Base-by-base conservation (phyloP, 75 land plant species). In the Pinus taeda region DNA sequence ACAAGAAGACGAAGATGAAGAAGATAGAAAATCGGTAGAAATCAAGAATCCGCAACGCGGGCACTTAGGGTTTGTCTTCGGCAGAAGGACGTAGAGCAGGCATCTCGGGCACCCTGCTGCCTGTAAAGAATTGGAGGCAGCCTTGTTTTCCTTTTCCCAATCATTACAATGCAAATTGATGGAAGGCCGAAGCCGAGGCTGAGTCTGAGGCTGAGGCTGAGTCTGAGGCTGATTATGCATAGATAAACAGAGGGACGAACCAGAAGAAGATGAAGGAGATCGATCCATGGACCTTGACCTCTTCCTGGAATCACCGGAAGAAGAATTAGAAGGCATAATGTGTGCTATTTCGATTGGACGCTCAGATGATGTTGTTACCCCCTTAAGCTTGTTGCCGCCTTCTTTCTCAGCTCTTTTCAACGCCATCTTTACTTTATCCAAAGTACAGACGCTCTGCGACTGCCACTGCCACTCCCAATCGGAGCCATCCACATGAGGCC, bases 101-200 rank as follows among this genome's bases (percentile, higher is more conserved):
- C 72, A 69, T 69, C 72, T 69, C 3, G 72, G 49, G 9, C 72
- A 69, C n/a, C 72, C 72, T 9, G 72, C 72, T 37, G 62, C 62
- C 62, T 20, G 62, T 21, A 60, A 60, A 18, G 62, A 60, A 60
- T 9, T 60, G 21, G 62, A 60, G 22, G 20, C 22, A n/a, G 22
- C 21, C 22, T 20, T 60, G 62, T 21, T 60, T 18, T 21, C 22
- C 21, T 7, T 60, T 18, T 21, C 22, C 21, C 8, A 20, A 18
- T 5, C 22, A 21, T 20, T 60, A 21, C 22, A 20, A 21, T 20
- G 20, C 7, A 20, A 20, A 21, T 60, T 60, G 0, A 60, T 4
- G 8, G 62, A 20, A 20, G 62, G 22, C 20, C n/a, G 22, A 21
- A 7, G 20, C 18, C n/a, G 22, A 21, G 22, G 20, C 18, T 18